Percentiles rank a stretch among this genome's conserved stretches.
These are phyloP conservation scores for Mortierella hygrophila DNA, from an alignment of 192 early-diverging fungal species.

Conservation along the genomic window DNA sequence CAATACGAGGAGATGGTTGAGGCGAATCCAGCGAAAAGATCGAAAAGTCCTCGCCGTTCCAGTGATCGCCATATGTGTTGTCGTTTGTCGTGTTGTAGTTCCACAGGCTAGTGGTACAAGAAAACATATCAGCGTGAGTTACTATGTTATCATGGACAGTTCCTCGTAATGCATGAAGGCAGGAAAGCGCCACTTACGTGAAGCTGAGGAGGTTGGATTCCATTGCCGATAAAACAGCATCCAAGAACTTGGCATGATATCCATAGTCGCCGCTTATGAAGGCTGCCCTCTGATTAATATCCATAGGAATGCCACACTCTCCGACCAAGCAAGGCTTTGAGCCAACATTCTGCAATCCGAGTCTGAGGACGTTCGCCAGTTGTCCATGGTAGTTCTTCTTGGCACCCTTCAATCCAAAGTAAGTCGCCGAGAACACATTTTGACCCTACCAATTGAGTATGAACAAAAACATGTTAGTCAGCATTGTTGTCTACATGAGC, in stretches of 20 bases:
- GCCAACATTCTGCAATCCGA: slow-evolving; percentile 73
- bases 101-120: slow-evolving; percentile 68
- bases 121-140: background rate
- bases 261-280: slow-evolving; percentile 80
- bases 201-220: slow-evolving; percentile 84
- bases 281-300: slow-evolving; percentile 80
- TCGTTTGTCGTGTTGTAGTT: slow-evolving; percentile 89
- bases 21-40: slow-evolving; percentile 68
- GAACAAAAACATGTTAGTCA: background rate
- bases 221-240: slow-evolving; percentile 80
- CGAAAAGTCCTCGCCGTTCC: slow-evolving; percentile 90
- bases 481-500: background rate
- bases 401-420: slow-evolving; percentile 83
- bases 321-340: slow-evolving; percentile 77
- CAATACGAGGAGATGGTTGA: slow-evolving; percentile 3
- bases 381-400: slow-evolving; percentile 82
- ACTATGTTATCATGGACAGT: background rate
- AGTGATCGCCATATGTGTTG: slow-evolving; percentile 84
- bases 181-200: slow-evolving; percentile 58
- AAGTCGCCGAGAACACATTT: slow-evolving; percentile 80
- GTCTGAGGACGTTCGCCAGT: slow-evolving; percentile 72
- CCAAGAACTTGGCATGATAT: slow-evolving; percentile 80
- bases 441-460: slow-evolving; percentile 63
- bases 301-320: slow-evolving; percentile 90
- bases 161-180: background rate